A percentile compares a stretch with the other conserved stretches of the same genome.
These are phyloP conservation scores for Nidularia sp. DNA, from an alignment of 768 basidiomycete species.

Conservation along the genomic window DNA sequence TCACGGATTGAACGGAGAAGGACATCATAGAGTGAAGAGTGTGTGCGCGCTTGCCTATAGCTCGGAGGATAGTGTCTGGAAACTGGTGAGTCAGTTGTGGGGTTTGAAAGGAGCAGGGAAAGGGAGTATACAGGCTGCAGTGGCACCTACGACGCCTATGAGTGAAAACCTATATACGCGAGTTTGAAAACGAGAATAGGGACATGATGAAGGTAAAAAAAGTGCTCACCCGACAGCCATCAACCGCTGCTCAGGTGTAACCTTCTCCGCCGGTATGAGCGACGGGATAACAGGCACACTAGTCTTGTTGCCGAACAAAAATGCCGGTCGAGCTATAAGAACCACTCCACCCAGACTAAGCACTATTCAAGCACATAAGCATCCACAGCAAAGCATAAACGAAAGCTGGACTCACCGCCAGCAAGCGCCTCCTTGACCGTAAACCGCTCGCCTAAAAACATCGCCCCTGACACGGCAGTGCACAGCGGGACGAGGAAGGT, in stretches of 20 bases:
- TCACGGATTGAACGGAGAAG: conserved; percentile 56
- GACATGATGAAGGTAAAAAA: no score
- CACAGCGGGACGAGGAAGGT: conserved; percentile 70
- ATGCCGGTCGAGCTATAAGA: conserved; percentile 74
- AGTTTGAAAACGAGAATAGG: no score
- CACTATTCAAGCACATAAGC: no score
- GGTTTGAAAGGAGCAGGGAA: no score
- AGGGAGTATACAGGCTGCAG: conserved; percentile 75
- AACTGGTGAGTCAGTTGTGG: no score
- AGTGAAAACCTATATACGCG: conserved; percentile 57
- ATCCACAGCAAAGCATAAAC: no score
- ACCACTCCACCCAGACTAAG: conserved; percentile 73
- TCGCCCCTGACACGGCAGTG: conserved; percentile 56
- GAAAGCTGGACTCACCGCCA: conserved; percentile 35
- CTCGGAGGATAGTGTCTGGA: conserved; percentile 42
- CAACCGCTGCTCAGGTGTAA: conserved; percentile 37
- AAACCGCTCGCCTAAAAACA: conserved; percentile 60
- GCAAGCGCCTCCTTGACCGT: conserved; percentile 51
- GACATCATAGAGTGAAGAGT: conserved; percentile 68
- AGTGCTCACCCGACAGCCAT: conserved; percentile 51
- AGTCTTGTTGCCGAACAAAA: conserved; percentile 53
- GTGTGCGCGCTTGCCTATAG: conserved; percentile 74
- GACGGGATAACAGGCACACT: no score
- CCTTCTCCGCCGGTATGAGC: no score
- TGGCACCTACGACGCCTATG: conserved; percentile 57